Evolutionary conservation across 345 rosid genomes (phyloP), one percentile per base, ranked within the genome.

Genomic region (Populus alba): DNA sequence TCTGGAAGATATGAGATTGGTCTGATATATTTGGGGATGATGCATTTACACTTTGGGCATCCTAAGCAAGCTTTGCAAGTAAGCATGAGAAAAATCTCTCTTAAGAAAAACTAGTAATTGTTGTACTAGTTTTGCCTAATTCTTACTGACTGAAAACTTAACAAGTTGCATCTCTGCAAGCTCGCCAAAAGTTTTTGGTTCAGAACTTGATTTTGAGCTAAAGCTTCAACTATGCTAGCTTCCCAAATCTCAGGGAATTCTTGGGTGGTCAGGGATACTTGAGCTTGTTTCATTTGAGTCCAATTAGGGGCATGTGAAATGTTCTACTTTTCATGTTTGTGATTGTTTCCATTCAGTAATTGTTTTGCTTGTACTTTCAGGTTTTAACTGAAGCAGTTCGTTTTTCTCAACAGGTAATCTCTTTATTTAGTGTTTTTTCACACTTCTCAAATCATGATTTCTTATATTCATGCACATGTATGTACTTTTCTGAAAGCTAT

Each of bases 21-120:
- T 76, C 86, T 91, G 83, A 86, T 96, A 79, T 94, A 93, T 88
- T 77, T 91, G 79, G 99, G 98, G 81, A 90, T 94, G 97, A 84
- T 92, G 95, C 98, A 96, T 85, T 92, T 90, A 81, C 96, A 91
- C 88, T 91, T 92, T 83, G 99, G 99, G 70, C 98, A 96, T 90
- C 99, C 99, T 47, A 90, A 89, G 84, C 91, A 88, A 85, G 99
- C 97, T 73, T 81, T 96, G 82, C 90, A 92, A 97, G 99, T 96
- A 78, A 85, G 88, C 77, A 75, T 37, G 11, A 37, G 62, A 37
- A 71, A 38, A n/a, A 12, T 35, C 25, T 39, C 18, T 25, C 16
- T 6, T 31, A 22, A 75, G 23, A 43, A 47, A 31, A 11, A 59
- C 25, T 68, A 20, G 23, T 41, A 1, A 47, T 47, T 47, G 15